Percentiles rank a stretch among this genome's conserved stretches.
Conservation (phyloP, 2,329 filamentous ascomycete species). For the Passalora sequoiae region DNA sequence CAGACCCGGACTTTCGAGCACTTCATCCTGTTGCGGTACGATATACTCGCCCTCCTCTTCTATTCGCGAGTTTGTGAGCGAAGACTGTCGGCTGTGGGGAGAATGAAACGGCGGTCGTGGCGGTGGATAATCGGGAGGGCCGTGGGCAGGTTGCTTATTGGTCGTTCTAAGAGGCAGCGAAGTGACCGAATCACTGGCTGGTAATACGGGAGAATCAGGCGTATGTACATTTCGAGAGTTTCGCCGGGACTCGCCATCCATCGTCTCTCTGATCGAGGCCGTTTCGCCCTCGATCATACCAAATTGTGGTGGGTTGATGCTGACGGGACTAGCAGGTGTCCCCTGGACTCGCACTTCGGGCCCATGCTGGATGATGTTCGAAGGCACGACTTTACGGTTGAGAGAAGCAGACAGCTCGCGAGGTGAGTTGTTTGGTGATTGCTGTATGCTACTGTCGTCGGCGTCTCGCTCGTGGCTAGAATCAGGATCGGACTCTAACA, state of each 20-base stretch:
- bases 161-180: slow-evolving; percentile 19
- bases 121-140: slow-evolving; percentile 6
- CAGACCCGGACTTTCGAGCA: slow-evolving; percentile 40
- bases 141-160: slow-evolving; percentile 7
- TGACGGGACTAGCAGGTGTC: slow-evolving; percentile 32
- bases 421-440: slow-evolving; percentile 8
- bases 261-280: slow-evolving; percentile 23
- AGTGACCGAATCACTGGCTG: slow-evolving; percentile 13
- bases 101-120: neutral
- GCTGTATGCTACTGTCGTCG: slow-evolving; percentile 17
- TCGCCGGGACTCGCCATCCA: slow-evolving; percentile 18
- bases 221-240: slow-evolving; percentile 19
- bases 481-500: slow-evolving; percentile 1
- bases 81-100: slow-evolving; percentile 20
- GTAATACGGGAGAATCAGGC: slow-evolving; percentile 16
- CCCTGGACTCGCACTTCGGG: slow-evolving; percentile 31
- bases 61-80: slow-evolving; percentile 19
- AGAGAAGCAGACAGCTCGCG: slow-evolving; percentile 1
- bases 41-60: slow-evolving; percentile 27
- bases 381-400: slow-evolving; percentile 5
- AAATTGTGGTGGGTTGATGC: slow-evolving; percentile 29
- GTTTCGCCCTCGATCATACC: slow-evolving; percentile 28
- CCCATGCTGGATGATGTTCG: slow-evolving; percentile 5
- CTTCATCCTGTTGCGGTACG: slow-evolving; percentile 18
- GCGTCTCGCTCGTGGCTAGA: slow-evolving; percentile 15